Evolutionary conservation across 352 stramenopile genomes (phyloP).

Genomic region (Blastocystis sp.): DNA sequence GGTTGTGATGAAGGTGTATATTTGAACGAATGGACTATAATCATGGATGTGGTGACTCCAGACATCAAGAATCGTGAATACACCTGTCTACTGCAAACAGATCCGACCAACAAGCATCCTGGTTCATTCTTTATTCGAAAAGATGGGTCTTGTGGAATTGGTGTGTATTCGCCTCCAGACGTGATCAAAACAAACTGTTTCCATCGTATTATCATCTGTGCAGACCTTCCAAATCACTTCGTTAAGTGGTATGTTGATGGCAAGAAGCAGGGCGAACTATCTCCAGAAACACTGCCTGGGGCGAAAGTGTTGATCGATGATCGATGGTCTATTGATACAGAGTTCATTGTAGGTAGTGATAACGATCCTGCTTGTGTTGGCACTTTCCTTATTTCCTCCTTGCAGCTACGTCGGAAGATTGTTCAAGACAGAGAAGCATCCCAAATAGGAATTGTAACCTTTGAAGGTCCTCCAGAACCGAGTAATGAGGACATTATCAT

Average conservation of each 20-base stretch:
- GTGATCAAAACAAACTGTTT: slow-evolving; percentile 40
- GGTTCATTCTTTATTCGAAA: slow-evolving; percentile 23
- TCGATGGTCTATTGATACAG: slow-evolving; percentile 36
- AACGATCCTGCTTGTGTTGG: not conserved
- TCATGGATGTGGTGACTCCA: slow-evolving; percentile 37
- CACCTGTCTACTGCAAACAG: slow-evolving; percentile 35
- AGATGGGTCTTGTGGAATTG: slow-evolving; percentile 43
- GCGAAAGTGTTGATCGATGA: slow-evolving; percentile 33
- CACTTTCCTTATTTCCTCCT: not conserved
- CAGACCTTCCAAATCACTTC: not conserved
- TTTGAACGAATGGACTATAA: slow-evolving; percentile 37
- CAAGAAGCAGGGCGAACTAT: slow-evolving; percentile 25
- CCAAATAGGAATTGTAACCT: slow-evolving; percentile 8
- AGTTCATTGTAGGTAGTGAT: slow-evolving; percentile 40
- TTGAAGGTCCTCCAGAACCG: slow-evolving; percentile 47
- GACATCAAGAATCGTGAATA: not conserved
- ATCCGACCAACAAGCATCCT: slow-evolving; percentile 34
- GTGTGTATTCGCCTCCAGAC: slow-evolving; percentile 18
- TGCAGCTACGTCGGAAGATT: slow-evolving; percentile 40
- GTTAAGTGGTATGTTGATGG: slow-evolving; percentile 51
- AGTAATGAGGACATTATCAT: slow-evolving; percentile 38
- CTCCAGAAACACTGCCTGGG: not conserved
- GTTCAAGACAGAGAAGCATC: not conserved
- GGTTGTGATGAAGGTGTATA: slow-evolving; percentile 22
- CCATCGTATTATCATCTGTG: slow-evolving; percentile 32